Evolutionary conservation across 192 early-diverging fungal species (phyloP), one percentile per base, ranked within the genome.

Genomic region (Diversispora epigaea): DNA sequence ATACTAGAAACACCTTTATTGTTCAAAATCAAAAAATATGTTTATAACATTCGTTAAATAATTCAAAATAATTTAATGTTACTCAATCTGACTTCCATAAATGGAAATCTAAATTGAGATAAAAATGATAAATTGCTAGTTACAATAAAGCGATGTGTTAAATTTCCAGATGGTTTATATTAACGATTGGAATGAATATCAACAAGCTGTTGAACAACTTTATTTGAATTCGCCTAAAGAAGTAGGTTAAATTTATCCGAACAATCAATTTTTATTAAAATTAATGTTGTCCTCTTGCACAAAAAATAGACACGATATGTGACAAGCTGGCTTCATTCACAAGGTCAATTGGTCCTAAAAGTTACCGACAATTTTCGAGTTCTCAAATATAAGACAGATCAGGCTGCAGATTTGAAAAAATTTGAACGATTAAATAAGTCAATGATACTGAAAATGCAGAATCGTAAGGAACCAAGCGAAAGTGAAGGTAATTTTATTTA

Each of bases 371-470:
- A 91, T 64, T 82, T 83, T 57, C 86, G 77, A 69, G 92, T 91
- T 86, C 47, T 90, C 21, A 91, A 91, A 73, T 93, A 83, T 79
- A 87, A 88, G 71, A 93, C 91, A 2, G 86, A 91, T 74, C 85
- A 87, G 68, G 77, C 85, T 60, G 84, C 82, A 49, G 92, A 93
- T 76, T 77, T 93, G 56, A 86, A 87, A 72, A 92, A 90, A 76
- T 90, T 93, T 77, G 90, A 91, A 66, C 78, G 82, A 4, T 76
- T 93, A 45, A 93, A 91, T 76, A 66, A 80, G 2, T 82, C 80
- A 8, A 74, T 93, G 76, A 90, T 93, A 90, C 72, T 68, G 17
- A 86, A 87, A 80, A 93, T 93, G 91, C 88, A 89, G 68, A 86
- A 89, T 73, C 80, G 80, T 67, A 75, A 40, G 40, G 32, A 39